phyloP scores from a whole-genome alignment of 2,329 filamentous ascomycete genomes.

The Fusarium pseudonygamai region DNA sequence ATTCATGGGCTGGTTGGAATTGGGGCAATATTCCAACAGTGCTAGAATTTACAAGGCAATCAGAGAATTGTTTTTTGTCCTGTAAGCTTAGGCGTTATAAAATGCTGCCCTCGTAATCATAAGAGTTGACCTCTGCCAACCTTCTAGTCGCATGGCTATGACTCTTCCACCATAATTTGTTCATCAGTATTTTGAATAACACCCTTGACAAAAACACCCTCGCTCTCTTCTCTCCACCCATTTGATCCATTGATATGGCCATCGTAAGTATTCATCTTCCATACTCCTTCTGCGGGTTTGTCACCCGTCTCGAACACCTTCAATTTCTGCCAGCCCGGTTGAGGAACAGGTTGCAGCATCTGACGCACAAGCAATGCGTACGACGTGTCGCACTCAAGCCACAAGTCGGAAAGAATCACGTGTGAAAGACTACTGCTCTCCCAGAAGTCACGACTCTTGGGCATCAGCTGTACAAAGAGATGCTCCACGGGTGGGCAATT shows the following conservation, averaged over 20 bases:
- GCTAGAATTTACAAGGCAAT: background rate
- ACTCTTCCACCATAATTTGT: background rate
- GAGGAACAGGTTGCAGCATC: slow-evolving; percentile 46
- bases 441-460: slow-evolving; percentile 49
- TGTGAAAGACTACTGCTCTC: slow-evolving; percentile 52
- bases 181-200: background rate
- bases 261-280: slow-evolving; percentile 56
- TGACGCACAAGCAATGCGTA: slow-evolving; percentile 58
- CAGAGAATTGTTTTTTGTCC: background rate
- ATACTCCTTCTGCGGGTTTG: slow-evolving; percentile 54
- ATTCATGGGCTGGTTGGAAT: background rate
- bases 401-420: slow-evolving; percentile 55
- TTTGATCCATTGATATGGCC: slow-evolving; percentile 48
- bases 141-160: background rate
- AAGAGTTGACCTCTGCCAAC: background rate
- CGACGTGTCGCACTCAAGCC: slow-evolving; percentile 63
- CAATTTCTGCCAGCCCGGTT: slow-evolving; percentile 52
- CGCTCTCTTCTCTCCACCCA: slow-evolving; percentile 55
- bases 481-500: slow-evolving; percentile 61
- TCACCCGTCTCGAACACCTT: slow-evolving; percentile 62
- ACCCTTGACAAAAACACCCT: slow-evolving; percentile 56
- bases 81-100: background rate
- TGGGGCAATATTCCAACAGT: background rate
- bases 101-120: background rate
- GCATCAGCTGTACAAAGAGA: slow-evolving; percentile 63